Percentiles rank a stretch among this genome's conserved stretches.
phyloP scores from a whole-genome alignment of 441 rosid genomes.

The Breynia disticha region DNA sequence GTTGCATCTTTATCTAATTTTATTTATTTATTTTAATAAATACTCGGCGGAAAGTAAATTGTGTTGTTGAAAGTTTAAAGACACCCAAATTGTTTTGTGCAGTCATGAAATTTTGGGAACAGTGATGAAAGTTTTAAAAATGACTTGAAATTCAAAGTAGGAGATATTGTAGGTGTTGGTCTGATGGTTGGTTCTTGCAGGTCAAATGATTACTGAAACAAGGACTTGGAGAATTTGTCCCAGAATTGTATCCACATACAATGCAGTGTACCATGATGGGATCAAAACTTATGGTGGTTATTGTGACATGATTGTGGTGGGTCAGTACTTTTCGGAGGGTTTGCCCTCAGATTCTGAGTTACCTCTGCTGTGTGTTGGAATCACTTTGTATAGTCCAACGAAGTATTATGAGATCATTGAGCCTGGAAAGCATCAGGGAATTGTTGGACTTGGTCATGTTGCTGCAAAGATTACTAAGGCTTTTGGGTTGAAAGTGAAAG shows the following conservation, averaged over 20 bases:
- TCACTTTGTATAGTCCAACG: conserved; percentile 82
- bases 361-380: conserved; percentile 73
- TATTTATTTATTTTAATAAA: no score
- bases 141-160: conserved; percentile 18
- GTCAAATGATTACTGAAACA: conserved; percentile 53
- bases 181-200: conserved; percentile 56
- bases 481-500: conserved; percentile 69
- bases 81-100: conserved; percentile 15
- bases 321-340: conserved; percentile 61
- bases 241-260: conserved; percentile 40
- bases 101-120: conserved; percentile 30
- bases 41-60: no score
- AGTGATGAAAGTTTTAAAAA: conserved; percentile 15
- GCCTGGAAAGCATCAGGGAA: conserved; percentile 69
- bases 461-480: conserved; percentile 84
- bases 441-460: conserved; percentile 78
- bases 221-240: conserved; percentile 73
- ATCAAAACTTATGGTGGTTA: conserved; percentile 63
- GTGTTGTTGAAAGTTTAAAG: no score
- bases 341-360: conserved; percentile 56
- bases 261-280: conserved; percentile 39
- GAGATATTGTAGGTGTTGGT: conserved; percentile 68
- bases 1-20: no score
- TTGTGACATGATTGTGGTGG: conserved; percentile 52
- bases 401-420: conserved; percentile 68